Conservation (phyloP, 768 basidiomycete species). For the Mycena capillaripes region DNA sequence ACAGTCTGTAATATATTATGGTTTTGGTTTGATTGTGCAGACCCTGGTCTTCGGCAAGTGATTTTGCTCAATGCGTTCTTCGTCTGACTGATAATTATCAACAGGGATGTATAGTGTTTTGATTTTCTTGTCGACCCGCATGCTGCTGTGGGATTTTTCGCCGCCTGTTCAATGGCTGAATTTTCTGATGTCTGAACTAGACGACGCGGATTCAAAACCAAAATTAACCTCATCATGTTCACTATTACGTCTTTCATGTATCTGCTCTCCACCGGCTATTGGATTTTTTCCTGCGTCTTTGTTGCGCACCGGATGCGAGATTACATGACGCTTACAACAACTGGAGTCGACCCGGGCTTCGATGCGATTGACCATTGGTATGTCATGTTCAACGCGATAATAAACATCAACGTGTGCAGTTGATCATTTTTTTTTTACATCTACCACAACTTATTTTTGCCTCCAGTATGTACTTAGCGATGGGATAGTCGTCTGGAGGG, state of each 20-base stretch:
- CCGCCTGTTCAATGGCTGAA: too few species aligned
- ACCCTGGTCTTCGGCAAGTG: too few species aligned
- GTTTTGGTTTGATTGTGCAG: too few species aligned
- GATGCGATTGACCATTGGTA: too few species aligned
- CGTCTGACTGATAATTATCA: background rate
- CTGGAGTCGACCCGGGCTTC: background rate
- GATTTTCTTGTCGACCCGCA: conserved; percentile 15
- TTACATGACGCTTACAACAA: background rate
- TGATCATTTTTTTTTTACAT: background rate
- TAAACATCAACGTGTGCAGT: background rate
- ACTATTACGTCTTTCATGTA: too few species aligned
- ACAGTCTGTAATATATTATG: too few species aligned
- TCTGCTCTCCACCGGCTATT: background rate
- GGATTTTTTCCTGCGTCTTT: background rate
- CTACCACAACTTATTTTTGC: background rate
- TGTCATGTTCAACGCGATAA: background rate
- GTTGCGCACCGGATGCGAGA: background rate
- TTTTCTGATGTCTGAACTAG: background rate
- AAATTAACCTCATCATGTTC: too few species aligned
- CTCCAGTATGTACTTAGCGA: too few species aligned
- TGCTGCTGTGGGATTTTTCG: conserved; percentile 16
- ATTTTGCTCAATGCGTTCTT: too few species aligned
- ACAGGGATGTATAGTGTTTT: conserved; percentile 17
- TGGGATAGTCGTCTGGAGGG: too few species aligned
- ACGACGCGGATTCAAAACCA: background rate